Base-by-base conservation (phyloP, 139 green algal genomes). In the Ulvella scutata region DNA sequence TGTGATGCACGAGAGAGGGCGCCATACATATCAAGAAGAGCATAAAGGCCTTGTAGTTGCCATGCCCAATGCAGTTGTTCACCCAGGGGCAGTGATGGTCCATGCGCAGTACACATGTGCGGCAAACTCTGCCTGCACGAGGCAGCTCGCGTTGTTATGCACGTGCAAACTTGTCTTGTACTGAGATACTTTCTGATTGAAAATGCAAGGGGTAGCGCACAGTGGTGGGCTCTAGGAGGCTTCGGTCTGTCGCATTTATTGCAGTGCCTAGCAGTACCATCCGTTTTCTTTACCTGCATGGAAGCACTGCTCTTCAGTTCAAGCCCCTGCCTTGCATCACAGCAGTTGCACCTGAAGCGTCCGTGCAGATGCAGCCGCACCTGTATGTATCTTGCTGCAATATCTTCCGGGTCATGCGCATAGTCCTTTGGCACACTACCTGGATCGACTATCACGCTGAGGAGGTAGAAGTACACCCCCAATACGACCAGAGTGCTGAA, bases 71-170 rank as follows among this genome's bases (percentile, higher is more conserved):
- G 75, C 78, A 82, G 76, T 72, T 82, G 78, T 82, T 82, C 31
- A 82, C 39, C 78, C 78, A 82, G 29, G 35, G n/a, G 78, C 78
- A 82, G 61, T 82, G 78, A 72, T 82, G 78, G 61, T 82, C 78
- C 40, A 82, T 67, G 6, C 51, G 51, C 17, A 26, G 31, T 29
- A 67, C 17, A 26, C 51, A 67, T 67, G n/a, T 67, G 51, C 33
- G 31, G 51, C 51, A 67, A 6, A 67, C 20, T 9, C 51, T 10
- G 51, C n/a, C n/a, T n/a, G n/a, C n/a, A n/a, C n/a, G n/a, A n/a
- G n/a, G n/a, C n/a, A n/a, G n/a, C n/a, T n/a, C n/a, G n/a, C n/a
- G n/a, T n/a, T n/a, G n/a, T n/a, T n/a, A n/a, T n/a, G n/a, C n/a
- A n/a, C n/a, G n/a, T n/a, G n/a, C n/a, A n/a, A n/a, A n/a, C n/a